Percentiles rank a stretch among this genome's conserved stretches.
phyloP scores from a whole-genome alignment of 345 rosid genomes.

The Brassica incana region DNA sequence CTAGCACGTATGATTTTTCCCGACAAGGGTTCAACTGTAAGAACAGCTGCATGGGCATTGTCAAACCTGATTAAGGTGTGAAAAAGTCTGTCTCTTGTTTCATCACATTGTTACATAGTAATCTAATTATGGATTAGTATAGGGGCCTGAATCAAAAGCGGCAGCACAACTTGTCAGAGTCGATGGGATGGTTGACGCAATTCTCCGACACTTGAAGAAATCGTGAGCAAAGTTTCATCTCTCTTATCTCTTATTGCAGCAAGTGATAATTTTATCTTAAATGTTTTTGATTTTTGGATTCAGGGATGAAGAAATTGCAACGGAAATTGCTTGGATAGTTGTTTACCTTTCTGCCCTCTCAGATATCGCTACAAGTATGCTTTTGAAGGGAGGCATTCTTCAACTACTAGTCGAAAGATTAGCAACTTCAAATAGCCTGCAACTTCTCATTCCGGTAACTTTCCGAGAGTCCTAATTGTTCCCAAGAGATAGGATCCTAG shows the following conservation, averaged over 20 bases:
- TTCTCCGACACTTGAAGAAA: slow-evolving; percentile 76
- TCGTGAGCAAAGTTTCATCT: slow-evolving; percentile 54
- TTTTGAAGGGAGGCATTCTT: slow-evolving; percentile 71
- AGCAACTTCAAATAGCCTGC: slow-evolving; percentile 72
- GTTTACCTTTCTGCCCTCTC: slow-evolving; percentile 98
- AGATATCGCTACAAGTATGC: slow-evolving; percentile 63
- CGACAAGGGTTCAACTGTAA: slow-evolving; percentile 83
- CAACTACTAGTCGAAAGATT: slow-evolving; percentile 80
- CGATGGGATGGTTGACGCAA: slow-evolving; percentile 74
- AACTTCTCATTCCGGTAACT: slow-evolving; percentile 82
- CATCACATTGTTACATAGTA: slow-evolving; percentile 34
- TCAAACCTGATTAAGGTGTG: slow-evolving; percentile 92
- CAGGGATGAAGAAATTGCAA: slow-evolving; percentile 90
- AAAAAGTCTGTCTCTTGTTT: slow-evolving; percentile 3
- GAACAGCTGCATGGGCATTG: slow-evolving; percentile 98
- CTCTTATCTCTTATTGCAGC: not conserved
- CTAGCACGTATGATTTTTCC: slow-evolving; percentile 97
- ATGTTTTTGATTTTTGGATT: slow-evolving; percentile 20
- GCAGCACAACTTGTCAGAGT: slow-evolving; percentile 76
- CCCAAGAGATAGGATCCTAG: not conserved
- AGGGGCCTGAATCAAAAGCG: slow-evolving; percentile 93
- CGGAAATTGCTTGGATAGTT: slow-evolving; percentile 92
- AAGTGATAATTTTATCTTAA: slow-evolving; percentile 1
- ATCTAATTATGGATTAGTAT: slow-evolving; percentile 31
- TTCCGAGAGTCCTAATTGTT: not conserved